Conservation (phyloP, 2,329 filamentous ascomycete genomes). For the Colletotrichum costaricense region DNA sequence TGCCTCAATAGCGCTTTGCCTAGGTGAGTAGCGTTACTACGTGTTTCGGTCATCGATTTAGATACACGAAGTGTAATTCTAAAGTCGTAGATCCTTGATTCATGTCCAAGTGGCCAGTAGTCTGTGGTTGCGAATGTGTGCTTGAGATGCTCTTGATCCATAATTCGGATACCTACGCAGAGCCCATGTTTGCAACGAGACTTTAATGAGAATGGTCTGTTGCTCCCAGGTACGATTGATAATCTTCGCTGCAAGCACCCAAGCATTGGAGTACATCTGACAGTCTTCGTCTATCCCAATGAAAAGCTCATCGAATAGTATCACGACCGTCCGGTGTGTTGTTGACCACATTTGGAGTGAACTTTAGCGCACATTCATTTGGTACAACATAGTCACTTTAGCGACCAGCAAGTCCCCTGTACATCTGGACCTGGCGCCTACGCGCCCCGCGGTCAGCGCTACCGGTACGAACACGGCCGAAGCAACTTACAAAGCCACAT, state of each 20-base stretch:
- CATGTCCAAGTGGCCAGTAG: neutral
- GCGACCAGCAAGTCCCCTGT: conserved; percentile 13
- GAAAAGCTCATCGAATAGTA: no score
- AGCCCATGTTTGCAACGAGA: neutral
- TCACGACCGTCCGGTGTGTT: neutral
- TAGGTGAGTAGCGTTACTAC: neutral
- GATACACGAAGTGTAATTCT: neutral
- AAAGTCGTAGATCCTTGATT: neutral
- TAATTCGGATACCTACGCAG: neutral
- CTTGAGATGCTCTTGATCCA: neutral
- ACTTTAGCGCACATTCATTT: neutral
- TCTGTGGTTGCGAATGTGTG: neutral
- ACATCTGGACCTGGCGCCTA: neutral
- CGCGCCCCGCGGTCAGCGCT: neutral
- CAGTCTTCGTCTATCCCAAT: neutral
- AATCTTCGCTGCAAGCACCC: neutral
- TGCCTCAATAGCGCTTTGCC: neutral
- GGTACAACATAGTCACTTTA: neutral
- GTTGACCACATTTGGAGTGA: neutral
- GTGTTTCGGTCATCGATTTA: neutral
- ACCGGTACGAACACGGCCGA: neutral
- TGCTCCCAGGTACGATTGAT: neutral
- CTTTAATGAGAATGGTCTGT: neutral
- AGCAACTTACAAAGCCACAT: neutral
- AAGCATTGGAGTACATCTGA: neutral